A percentile compares a stretch with the other conserved stretches of the same genome.
These are phyloP conservation scores for Thermothielavioides terrestris DNA, from an alignment of 495 filamentous ascomycete genomes.

Conservation along the genomic window DNA sequence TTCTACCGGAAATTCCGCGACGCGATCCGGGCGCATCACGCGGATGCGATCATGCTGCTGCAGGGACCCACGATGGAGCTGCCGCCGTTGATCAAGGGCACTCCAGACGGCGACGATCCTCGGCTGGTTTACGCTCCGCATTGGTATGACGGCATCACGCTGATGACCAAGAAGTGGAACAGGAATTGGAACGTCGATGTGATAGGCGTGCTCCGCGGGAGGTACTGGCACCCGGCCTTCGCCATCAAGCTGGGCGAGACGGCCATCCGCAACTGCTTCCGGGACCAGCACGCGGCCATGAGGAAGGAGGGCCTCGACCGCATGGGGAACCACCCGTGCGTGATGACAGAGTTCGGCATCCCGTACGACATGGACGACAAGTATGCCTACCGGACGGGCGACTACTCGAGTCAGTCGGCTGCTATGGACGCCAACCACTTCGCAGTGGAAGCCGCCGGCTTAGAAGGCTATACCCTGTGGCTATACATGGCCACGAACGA, in stretches of 20 bases:
- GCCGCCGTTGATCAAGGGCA: constrained; percentile 79
- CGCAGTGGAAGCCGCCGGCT: constrained; percentile 70
- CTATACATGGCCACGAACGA: constrained; percentile 75
- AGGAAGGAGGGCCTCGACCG: constrained; percentile 80
- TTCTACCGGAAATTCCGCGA: constrained; percentile 71
- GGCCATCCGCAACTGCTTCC: constrained; percentile 89
- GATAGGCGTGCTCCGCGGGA: constrained; percentile 80
- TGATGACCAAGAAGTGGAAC: constrained; percentile 99
- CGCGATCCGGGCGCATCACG: constrained; percentile 64
- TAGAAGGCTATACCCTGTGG: constrained; percentile 86
- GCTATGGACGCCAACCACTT: constrained; percentile 98
- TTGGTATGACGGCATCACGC: constrained; percentile 92
- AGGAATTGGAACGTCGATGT: constrained; percentile 95
- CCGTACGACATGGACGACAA: constrained; percentile 99
- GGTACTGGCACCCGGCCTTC: constrained; percentile 78
- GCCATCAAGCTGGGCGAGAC: constrained; percentile 89
- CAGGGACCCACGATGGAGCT: constrained; percentile 90
- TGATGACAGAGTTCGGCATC: constrained; percentile 94
- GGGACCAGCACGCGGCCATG: constrained; percentile 82
- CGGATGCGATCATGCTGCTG: constrained; percentile 76
- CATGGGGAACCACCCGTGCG: constrained; percentile 81
- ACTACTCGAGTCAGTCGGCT: constrained; percentile 85
- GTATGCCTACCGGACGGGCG: constrained; percentile 89
- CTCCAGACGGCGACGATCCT: constrained; percentile 70
- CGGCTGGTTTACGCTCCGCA: constrained; percentile 89